A percentile compares a stretch with the other conserved stretches of the same genome.
Conservation (phyloP, 1,139 yeast species). For the Candida sanyaensis region DNA sequence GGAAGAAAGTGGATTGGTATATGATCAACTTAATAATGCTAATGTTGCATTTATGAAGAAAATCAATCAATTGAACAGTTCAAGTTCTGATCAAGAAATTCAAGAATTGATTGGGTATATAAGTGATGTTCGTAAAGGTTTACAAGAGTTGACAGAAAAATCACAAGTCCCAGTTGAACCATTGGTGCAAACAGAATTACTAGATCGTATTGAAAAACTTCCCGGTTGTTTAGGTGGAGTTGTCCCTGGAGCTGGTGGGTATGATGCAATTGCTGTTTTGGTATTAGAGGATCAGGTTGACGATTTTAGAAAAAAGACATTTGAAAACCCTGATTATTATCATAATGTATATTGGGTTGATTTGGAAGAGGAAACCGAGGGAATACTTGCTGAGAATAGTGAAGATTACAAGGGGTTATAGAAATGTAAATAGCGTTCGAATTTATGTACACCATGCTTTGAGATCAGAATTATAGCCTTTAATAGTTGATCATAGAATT, state of each 20-base stretch:
- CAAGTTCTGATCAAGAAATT: neutral
- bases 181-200: conserved; percentile 62
- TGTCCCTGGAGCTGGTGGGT: conserved; percentile 98
- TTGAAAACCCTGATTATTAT: conserved; percentile 26
- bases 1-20: conserved; percentile 52
- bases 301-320: conserved; percentile 34
- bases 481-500: neutral
- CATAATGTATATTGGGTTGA: conserved; percentile 62
- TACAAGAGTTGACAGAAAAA: conserved; percentile 59
- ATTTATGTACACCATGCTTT: too few relatives aligned
- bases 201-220: conserved; percentile 59
- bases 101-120: conserved; percentile 30
- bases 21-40: conserved; percentile 55
- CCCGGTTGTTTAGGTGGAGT: conserved; percentile 90
- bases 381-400: conserved; percentile 42
- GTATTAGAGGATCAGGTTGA: conserved; percentile 51
- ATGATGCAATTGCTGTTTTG: conserved; percentile 82
- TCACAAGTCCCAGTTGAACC: conserved; percentile 94
- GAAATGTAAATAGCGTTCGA: neutral
- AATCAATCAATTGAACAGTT: conserved; percentile 34
- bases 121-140: conserved; percentile 49
- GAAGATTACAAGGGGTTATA: conserved; percentile 31
- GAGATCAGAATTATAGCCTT: neutral
- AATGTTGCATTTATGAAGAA: conserved; percentile 58
- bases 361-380: conserved; percentile 58